Percentiles rank a stretch among this genome's conserved stretches.
Conservation (phyloP, 2,329 filamentous ascomycete species). For the Colletotrichum liaoningense region DNA sequence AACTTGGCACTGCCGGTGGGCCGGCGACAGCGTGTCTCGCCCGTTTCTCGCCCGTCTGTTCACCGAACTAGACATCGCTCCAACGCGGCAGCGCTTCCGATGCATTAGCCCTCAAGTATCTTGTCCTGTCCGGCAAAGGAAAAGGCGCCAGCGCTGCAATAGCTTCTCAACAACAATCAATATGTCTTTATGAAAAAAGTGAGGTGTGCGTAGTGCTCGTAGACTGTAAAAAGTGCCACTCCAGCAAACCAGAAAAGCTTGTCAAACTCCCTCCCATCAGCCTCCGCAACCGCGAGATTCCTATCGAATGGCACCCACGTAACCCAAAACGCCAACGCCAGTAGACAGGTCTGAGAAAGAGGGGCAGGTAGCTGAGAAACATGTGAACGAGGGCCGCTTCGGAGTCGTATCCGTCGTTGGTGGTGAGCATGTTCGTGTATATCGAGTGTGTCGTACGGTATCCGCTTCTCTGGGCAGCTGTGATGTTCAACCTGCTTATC, state of each 20-base stretch:
- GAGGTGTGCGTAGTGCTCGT: conserved; percentile 17
- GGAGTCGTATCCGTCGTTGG: not conserved
- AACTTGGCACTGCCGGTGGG: conserved; percentile 1
- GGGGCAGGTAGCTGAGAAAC: conserved; percentile 10
- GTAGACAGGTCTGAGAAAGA: conserved; percentile 23
- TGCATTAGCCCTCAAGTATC: conserved; percentile 14
- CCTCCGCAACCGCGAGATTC: conserved; percentile 30
- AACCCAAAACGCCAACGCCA: conserved; percentile 37
- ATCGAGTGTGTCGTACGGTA: conserved; percentile 16
- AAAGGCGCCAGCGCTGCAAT: not conserved
- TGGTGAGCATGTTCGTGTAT: not conserved
- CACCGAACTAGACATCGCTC: conserved; percentile 18
- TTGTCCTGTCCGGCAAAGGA: not conserved
- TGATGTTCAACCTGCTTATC: not conserved
- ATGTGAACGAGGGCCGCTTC: conserved; percentile 15
- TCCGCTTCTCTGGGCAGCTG: conserved; percentile 8
- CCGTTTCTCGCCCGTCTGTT: conserved; percentile 1
- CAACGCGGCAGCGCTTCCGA: conserved; percentile 12
- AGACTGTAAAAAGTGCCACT: conserved; percentile 30
- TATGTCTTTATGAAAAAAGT: conserved; percentile 30
- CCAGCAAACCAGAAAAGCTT: conserved; percentile 31
- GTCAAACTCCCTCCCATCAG: conserved; percentile 36
- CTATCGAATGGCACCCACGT: conserved; percentile 28
- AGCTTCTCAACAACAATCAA: conserved; percentile 33
- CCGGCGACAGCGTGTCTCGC: not conserved